Conservation (phyloP, 148 eudicot genomes). For the Rhododendron kiyosumense region DNA sequence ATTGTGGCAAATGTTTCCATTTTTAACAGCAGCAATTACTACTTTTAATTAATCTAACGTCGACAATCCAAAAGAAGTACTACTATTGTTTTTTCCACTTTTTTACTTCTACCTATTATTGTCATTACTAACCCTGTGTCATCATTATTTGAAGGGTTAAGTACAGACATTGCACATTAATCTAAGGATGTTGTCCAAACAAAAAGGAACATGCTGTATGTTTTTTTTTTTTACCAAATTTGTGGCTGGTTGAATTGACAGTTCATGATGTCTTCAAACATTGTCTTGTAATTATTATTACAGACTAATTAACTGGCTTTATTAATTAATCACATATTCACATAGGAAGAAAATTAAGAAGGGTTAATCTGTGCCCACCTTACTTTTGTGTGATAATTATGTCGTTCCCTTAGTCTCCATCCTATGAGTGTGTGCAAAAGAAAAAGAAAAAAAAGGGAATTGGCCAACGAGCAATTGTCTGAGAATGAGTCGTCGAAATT, state of each 20-base stretch:
- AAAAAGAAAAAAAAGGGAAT: not conserved
- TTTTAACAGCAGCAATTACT: not conserved
- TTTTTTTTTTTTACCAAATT: not conserved
- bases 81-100: not conserved
- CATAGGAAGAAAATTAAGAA: not conserved
- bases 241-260: not conserved
- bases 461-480: not conserved
- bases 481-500: not conserved
- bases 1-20: conserved; percentile 6
- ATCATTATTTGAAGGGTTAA: not conserved
- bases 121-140: not conserved
- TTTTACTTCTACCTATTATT: not conserved
- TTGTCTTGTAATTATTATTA: not conserved
- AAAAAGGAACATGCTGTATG: not conserved
- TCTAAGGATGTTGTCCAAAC: not conserved
- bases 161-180: conserved; percentile 4
- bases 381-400: not conserved
- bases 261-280: not conserved
- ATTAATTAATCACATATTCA: not conserved
- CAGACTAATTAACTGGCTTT: not conserved
- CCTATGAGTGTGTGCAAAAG: not conserved
- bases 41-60: not conserved
- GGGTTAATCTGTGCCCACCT: not conserved
- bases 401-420: not conserved
- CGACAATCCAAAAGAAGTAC: not conserved